Evolutionary conservation across 306 rosid species (phyloP), one percentile per base, ranked within the genome.

Genomic region (Malus sieversii): DNA sequence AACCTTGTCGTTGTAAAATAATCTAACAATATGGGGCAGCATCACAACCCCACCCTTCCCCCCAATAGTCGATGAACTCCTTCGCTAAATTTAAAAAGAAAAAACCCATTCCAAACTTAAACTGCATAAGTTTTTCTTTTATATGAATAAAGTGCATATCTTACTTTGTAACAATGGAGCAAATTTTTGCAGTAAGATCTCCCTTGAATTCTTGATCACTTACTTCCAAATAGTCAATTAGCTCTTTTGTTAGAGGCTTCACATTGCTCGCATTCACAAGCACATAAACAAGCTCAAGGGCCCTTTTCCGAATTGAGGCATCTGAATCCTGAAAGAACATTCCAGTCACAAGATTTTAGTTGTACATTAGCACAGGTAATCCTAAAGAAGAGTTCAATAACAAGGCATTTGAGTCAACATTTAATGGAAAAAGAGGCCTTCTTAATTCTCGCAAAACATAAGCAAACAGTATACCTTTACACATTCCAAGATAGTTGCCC

Each of bases 281-380:
- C 82, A 86, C 84, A 65, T 90, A 95, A 70, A 90, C 97, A 86
- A 95, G 99, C 83, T 92, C 99, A 80, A 95, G 97, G 51, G 99
- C 99, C 85, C 97, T 90, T 87, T 95, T 95, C 70, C 93, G 88
- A 80, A 95, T 92, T 77, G 98, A 90, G 75, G 97, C 98, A 79
- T 95, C 99, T 75, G 88, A 83, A 87, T 95, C 99, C 97, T 95
- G 91, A 78, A 82, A 64, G 46, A 82, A 79, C 71, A 78, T 66
- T 75, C 78, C 73, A 77, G 44, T 80, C 66, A 85, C 48, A 71
- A 79, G 66, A 69, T 80, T 82, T 48, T 75, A 73, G 70, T 58
- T 74, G 62, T 70, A 70, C 71, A 22, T 30, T 25, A 68, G 58
- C 20, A 44, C 52, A 66, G 11, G 27, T 68, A 6, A 22, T 25